Evolutionary conservation across 2,329 filamentous ascomycete genomes (phyloP).

Genomic region (Huntiella abstrusa): DNA sequence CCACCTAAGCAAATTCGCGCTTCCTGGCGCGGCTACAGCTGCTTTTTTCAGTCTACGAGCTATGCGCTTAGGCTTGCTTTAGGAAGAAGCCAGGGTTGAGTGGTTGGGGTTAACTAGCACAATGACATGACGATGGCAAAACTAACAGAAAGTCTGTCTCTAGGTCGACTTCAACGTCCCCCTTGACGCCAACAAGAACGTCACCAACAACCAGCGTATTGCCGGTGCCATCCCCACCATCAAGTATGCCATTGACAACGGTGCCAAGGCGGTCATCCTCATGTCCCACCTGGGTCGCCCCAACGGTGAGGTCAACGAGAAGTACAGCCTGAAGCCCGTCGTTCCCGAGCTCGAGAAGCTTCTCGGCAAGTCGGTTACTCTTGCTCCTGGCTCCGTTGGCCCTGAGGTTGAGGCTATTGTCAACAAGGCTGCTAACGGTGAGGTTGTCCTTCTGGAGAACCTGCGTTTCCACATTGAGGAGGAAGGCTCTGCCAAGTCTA

Average conservation of each 20-base stretch:
- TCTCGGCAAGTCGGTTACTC: slow-evolving; percentile 64
- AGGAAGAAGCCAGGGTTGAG: not conserved
- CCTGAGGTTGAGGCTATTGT: slow-evolving; percentile 78
- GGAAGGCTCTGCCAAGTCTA: slow-evolving; percentile 89
- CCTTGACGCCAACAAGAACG: slow-evolving; percentile 75
- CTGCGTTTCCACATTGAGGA: slow-evolving; percentile 96
- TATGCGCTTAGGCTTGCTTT: not conserved
- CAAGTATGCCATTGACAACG: slow-evolving; percentile 79
- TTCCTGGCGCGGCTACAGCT: not conserved
- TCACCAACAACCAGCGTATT: slow-evolving; percentile 98
- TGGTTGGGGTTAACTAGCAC: not conserved
- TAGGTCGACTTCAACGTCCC: slow-evolving; percentile 99
- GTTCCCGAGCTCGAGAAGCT: slow-evolving; percentile 83
- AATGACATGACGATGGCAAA: not conserved
- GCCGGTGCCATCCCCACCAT: slow-evolving; percentile 89
- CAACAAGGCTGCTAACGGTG: slow-evolving; percentile 60
- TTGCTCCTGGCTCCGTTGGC: slow-evolving; percentile 81
- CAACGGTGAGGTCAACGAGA: slow-evolving; percentile 71
- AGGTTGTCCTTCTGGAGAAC: slow-evolving; percentile 89
- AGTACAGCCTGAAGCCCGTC: slow-evolving; percentile 90
- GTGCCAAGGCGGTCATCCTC: slow-evolving; percentile 79
- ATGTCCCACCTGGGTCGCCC: slow-evolving; percentile 98
- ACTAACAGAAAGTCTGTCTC: not conserved
- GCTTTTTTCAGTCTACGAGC: not conserved
- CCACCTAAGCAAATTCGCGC: not conserved